phyloP scores from a whole-genome alignment of 495 filamentous ascomycete genomes.

The Rhizodiscina lignyota region DNA sequence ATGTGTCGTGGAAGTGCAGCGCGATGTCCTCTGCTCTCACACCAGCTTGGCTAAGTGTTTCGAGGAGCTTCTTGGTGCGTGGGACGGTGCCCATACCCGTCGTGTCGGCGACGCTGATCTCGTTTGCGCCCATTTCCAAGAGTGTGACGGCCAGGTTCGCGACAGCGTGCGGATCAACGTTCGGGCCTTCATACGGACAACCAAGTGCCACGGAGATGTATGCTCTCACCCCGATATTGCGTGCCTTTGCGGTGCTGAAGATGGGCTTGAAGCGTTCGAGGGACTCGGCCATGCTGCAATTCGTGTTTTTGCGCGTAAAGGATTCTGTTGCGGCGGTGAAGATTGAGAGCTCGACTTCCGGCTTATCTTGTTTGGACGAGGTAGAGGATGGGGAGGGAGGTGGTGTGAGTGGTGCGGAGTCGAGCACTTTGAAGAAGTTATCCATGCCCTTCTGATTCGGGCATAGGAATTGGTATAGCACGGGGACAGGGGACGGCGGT shows the following conservation, averaged over 20 bases:
- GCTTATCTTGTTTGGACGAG: conserved; percentile 10
- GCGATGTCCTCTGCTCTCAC: conserved; percentile 69
- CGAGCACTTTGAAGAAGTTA: conserved; percentile 27
- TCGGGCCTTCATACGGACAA: conserved; percentile 84
- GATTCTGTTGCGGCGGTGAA: conserved; percentile 86
- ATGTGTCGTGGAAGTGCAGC: conserved; percentile 95
- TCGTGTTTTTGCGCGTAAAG: conserved; percentile 84
- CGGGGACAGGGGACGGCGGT: conserved; percentile 40
- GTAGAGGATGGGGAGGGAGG: conserved; percentile 26
- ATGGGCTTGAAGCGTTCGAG: conserved; percentile 61
- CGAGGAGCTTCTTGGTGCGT: conserved; percentile 51
- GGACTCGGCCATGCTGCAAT: conserved; percentile 71
- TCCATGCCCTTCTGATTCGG: conserved; percentile 76
- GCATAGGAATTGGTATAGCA: conserved; percentile 86
- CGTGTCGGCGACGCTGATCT: conserved; percentile 87
- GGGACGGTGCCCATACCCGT: conserved; percentile 94
- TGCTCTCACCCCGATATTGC: conserved; percentile 61
- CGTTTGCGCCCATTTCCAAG: conserved; percentile 89
- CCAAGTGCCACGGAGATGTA: conserved; percentile 92
- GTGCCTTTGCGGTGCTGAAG: conserved; percentile 52
- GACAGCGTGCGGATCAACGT: conserved; percentile 61
- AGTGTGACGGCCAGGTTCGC: conserved; percentile 68
- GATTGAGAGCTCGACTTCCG: conserved; percentile 59
- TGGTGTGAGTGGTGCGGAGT: conserved; percentile 24
- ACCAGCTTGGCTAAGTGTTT: conserved; percentile 55